These are phyloP conservation scores for Tuber aestivum DNA, from an alignment of 495 filamentous ascomycete genomes.

Conservation along the genomic window DNA sequence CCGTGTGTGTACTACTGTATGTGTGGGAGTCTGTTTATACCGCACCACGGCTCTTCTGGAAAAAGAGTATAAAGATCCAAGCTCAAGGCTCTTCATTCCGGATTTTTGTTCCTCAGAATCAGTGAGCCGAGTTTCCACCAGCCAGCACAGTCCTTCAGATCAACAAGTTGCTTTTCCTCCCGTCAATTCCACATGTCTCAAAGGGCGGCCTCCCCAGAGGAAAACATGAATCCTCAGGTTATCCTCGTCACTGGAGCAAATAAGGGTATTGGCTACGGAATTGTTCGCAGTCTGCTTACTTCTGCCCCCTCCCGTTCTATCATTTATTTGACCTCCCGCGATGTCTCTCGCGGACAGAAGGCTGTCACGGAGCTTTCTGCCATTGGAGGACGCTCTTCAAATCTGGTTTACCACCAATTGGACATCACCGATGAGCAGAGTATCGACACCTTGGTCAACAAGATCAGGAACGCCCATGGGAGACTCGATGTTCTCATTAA, in stretches of 20 bases:
- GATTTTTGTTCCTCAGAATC: not conserved
- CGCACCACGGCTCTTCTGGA: not conserved
- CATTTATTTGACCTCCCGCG: conserved; percentile 22
- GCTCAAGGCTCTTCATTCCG: not conserved
- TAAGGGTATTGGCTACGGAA: conserved; percentile 18
- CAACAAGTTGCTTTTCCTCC: not conserved
- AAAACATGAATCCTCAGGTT: conserved; percentile 3
- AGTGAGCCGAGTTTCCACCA: not conserved
- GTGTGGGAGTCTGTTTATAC: not conserved
- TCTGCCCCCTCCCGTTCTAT: not conserved
- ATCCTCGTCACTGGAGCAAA: conserved; percentile 16
- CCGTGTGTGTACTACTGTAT: not conserved
- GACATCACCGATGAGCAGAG: conserved; percentile 6
- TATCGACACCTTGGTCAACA: conserved; percentile 31
- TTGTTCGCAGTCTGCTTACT: conserved; percentile 10
- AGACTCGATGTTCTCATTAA: conserved; percentile 21
- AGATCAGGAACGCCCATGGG: conserved; percentile 35
- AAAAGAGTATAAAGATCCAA: not conserved
- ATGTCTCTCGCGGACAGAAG: not conserved
- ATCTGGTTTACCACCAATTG: conserved; percentile 9
- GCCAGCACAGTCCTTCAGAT: not conserved
- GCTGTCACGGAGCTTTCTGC: not conserved
- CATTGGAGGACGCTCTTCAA: not conserved
- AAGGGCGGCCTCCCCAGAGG: not conserved
- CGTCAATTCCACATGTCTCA: not conserved